Conservation (phyloP, 495 filamentous ascomycete genomes). For the Elasticomyces elasticus region DNA sequence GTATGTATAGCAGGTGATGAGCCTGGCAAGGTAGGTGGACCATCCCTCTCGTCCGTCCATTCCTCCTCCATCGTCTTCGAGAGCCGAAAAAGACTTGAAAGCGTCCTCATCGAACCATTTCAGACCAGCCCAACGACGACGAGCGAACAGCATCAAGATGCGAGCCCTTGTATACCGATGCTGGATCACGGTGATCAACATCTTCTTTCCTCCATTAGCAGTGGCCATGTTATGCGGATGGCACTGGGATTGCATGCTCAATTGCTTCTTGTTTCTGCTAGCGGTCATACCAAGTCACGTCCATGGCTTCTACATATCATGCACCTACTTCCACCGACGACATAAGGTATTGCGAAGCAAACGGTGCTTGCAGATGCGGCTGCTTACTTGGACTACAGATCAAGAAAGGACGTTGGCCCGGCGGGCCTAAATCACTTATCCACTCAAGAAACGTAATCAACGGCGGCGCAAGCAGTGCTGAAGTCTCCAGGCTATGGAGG, state of each 20-base stretch:
- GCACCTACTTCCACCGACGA: constrained; percentile 33
- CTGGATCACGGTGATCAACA: constrained; percentile 23
- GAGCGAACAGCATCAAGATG: constrained; percentile 1
- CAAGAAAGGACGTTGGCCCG: constrained; percentile 20
- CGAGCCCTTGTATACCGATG: constrained; percentile 14
- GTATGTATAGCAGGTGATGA: background rate
- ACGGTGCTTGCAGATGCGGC: background rate
- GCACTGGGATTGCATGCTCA: constrained; percentile 29
- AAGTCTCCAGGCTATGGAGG: constrained; percentile 5
- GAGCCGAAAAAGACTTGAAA: background rate
- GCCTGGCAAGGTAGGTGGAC: background rate
- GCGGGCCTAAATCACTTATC: constrained; percentile 20
- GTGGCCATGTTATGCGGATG: constrained; percentile 27
- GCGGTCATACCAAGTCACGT: constrained; percentile 35
- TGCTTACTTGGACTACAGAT: constrained; percentile 1
- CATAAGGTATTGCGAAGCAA: constrained; percentile 21
- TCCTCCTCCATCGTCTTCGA: background rate
- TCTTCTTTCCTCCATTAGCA: constrained; percentile 24
- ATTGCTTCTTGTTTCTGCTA: constrained; percentile 32
- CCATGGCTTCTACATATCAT: constrained; percentile 36
- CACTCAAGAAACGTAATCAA: constrained; percentile 14
- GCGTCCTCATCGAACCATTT: background rate
- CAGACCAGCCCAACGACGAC: background rate
- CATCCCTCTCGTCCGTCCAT: background rate
- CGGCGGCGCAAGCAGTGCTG: constrained; percentile 12